phyloP scores from a whole-genome alignment of 2,329 filamentous ascomycete genomes.

The Acrocalymma vagum region DNA sequence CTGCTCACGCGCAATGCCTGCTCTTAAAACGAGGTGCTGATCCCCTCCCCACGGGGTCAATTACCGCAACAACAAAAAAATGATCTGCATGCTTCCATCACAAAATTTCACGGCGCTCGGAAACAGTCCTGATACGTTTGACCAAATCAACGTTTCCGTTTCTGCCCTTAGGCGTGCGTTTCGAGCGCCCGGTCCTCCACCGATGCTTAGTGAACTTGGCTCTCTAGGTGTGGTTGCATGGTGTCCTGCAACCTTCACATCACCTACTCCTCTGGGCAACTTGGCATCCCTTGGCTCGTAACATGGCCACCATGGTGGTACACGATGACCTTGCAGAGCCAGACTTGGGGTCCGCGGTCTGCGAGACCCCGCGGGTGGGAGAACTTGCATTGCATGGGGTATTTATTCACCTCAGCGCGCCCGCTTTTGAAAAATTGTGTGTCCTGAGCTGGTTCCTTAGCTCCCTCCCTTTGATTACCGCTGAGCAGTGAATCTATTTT shows the following conservation, averaged over 20 bases:
- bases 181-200: slow-evolving; percentile 17
- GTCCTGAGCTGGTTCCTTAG: no score
- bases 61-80: slow-evolving; percentile 12
- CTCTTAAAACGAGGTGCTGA: not conserved
- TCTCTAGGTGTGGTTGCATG: slow-evolving; percentile 31
- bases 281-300: slow-evolving; percentile 43
- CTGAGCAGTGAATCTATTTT: slow-evolving; percentile 8
- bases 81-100: slow-evolving; percentile 28
- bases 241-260: slow-evolving; percentile 21
- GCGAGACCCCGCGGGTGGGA: no score
- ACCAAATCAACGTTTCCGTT: slow-evolving; percentile 16
- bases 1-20: not conserved
- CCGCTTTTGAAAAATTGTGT: no score
- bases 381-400: no score
- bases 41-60: slow-evolving; percentile 31
- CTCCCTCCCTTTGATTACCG: not conserved
- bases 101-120: slow-evolving; percentile 8
- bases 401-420: no score
- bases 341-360: no score
- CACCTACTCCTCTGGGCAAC: slow-evolving; percentile 30
- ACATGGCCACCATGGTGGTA: no score
- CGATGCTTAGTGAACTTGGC: slow-evolving; percentile 40
- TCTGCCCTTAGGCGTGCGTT: slow-evolving; percentile 25
- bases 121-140: slow-evolving; percentile 22
- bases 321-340: no score